A percentile compares a stretch with the other conserved stretches of the same genome.
Evolutionary conservation across 2,329 filamentous ascomycete species (phyloP).

Genomic region (Neoarthrinium moseri): DNA sequence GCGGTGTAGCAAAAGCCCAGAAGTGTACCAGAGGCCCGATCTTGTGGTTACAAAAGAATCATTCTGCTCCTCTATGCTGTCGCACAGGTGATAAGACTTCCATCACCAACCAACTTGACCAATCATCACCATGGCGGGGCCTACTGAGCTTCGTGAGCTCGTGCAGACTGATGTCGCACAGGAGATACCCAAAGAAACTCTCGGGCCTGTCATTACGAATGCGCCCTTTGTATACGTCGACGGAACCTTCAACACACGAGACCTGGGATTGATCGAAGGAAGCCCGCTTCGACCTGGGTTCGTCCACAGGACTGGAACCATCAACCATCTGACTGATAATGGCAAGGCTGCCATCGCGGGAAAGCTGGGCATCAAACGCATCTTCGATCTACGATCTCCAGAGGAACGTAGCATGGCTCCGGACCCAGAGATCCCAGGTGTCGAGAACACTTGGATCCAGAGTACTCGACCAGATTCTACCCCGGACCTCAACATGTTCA

Average conservation of each 20-base stretch:
- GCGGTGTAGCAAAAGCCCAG: no score
- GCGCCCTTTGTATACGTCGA: slow-evolving; percentile 45
- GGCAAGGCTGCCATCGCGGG: slow-evolving; percentile 34
- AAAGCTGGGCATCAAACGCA: slow-evolving; percentile 36
- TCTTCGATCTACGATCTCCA: slow-evolving; percentile 52
- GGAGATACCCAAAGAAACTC: slow-evolving; percentile 34
- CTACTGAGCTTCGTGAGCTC: slow-evolving; percentile 34
- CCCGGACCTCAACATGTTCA: slow-evolving; percentile 40
- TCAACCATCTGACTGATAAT: slow-evolving; percentile 33
- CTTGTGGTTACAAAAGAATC: no score
- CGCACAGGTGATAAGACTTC: no score
- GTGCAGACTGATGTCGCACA: slow-evolving; percentile 38
- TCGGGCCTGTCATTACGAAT: slow-evolving; percentile 34
- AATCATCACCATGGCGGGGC: slow-evolving; percentile 20
- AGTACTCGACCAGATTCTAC: slow-evolving; percentile 32
- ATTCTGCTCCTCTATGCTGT: no score
- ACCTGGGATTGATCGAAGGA: slow-evolving; percentile 44
- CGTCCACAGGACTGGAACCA: slow-evolving; percentile 46
- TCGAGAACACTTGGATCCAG: slow-evolving; percentile 45
- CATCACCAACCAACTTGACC: no score
- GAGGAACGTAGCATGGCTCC: slow-evolving; percentile 41
- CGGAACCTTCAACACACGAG: slow-evolving; percentile 51
- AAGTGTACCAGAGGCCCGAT: no score
- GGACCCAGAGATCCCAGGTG: slow-evolving; percentile 41
- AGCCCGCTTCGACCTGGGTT: slow-evolving; percentile 39